These are phyloP conservation scores for Fusarium sp. DNA, from an alignment of 2,329 filamentous ascomycete genomes.

Conservation along the genomic window DNA sequence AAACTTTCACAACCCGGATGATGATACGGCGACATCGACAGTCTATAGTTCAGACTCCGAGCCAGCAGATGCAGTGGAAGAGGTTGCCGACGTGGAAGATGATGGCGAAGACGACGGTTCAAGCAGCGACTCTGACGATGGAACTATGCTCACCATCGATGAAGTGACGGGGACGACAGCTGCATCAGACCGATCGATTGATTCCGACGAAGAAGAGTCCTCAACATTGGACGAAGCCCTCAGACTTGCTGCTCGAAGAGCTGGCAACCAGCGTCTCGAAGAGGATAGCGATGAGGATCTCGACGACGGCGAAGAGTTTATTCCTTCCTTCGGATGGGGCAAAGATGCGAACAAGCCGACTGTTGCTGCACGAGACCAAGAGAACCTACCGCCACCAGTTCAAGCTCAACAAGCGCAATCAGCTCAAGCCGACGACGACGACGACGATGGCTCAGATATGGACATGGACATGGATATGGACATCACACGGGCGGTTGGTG, in stretches of 20 bases:
- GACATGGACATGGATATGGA: constrained; percentile 66
- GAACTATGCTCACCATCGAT: constrained; percentile 85
- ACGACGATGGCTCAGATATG: constrained; percentile 49
- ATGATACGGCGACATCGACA: constrained; percentile 79
- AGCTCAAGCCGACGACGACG: constrained; percentile 37
- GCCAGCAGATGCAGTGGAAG: constrained; percentile 64
- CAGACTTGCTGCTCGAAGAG: constrained; percentile 78
- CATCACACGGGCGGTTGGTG: constrained; percentile 65
- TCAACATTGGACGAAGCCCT: constrained; percentile 82
- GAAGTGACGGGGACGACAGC: constrained; percentile 78
- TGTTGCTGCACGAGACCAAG: constrained; percentile 54
- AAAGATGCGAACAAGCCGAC: constrained; percentile 62
- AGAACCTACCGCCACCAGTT: constrained; percentile 46
- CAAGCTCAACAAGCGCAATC: constrained; percentile 19
- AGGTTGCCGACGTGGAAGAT: constrained; percentile 65
- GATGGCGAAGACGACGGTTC: constrained; percentile 58
- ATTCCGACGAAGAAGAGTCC: constrained; percentile 76
- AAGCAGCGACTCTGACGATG: constrained; percentile 75
- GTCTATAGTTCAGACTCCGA: constrained; percentile 78
- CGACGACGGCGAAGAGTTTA: constrained; percentile 74
- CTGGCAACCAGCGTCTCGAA: constrained; percentile 78
- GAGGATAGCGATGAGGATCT: constrained; percentile 66
- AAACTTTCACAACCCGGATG: constrained; percentile 73
- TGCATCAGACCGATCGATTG: constrained; percentile 68
- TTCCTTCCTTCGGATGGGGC: constrained; percentile 81